Percentiles rank a stretch among this genome's conserved stretches.
Evolutionary conservation across 129 eudicot genomes (phyloP).

Genomic region (Sambucus nigra): DNA sequence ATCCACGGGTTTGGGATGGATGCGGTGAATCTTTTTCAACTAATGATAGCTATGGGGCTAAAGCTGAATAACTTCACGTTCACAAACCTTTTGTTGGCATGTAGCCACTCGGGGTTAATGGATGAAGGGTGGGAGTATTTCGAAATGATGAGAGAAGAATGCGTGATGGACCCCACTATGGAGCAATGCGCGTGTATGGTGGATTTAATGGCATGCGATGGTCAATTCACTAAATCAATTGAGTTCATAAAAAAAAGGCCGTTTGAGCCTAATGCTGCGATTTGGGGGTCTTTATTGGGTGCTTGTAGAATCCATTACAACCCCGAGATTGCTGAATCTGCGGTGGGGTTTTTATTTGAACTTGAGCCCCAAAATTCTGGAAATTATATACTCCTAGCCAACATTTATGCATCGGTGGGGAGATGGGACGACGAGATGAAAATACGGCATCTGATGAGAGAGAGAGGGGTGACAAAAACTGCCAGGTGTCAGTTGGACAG

Average conservation of each 20-base stretch:
- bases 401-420: slow-evolving; percentile 11
- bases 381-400: slow-evolving; percentile 14
- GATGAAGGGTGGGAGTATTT: slow-evolving; percentile 13
- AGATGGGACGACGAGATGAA: slow-evolving; percentile 15
- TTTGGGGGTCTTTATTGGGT: too few relatives aligned
- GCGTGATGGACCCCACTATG: slow-evolving; percentile 9
- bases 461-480: slow-evolving; percentile 8
- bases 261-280: slow-evolving; percentile 13
- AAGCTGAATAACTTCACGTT: slow-evolving; percentile 8
- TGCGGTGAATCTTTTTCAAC: not conserved
- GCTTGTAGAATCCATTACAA: too few relatives aligned
- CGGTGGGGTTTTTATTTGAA: slow-evolving; percentile 13
- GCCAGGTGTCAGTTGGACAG: too few relatives aligned
- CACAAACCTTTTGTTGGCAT: slow-evolving; percentile 9
- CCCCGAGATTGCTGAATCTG: slow-evolving; percentile 13
- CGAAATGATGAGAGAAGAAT: slow-evolving; percentile 11
- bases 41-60: slow-evolving; percentile 8
- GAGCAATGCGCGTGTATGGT: slow-evolving; percentile 21
- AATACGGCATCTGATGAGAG: slow-evolving; percentile 9
- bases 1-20: slow-evolving; percentile 8
- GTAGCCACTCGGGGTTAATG: slow-evolving; percentile 18
- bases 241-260: slow-evolving; percentile 10
- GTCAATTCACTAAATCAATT: slow-evolving; percentile 1
- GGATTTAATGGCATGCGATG: slow-evolving; percentile 15
- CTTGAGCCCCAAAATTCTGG: slow-evolving; percentile 15